Evolutionary conservation across 345 rosid genomes (phyloP), one percentile per base, ranked within the genome.

Genomic region (Eucalyptus sp.): DNA sequence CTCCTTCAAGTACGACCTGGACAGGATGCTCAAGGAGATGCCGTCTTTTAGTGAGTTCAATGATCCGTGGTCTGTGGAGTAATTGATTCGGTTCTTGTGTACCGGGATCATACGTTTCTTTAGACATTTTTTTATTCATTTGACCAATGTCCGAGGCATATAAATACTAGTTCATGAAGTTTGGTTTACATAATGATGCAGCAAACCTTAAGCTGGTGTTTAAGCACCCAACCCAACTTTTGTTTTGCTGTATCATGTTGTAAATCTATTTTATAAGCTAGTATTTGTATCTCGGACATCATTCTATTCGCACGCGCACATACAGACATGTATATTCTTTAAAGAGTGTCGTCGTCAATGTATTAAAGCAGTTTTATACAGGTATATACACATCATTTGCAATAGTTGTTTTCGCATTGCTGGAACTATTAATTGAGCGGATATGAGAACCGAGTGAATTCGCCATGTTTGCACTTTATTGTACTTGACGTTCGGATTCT

Each of bases 1-100:
- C 52, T 88, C 92, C 71, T 89, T 91, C 84, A 90, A 90, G 29
- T 76, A 10, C 49, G 96, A 94, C 54, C 91, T 91, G 13, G 95
- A 94, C 37, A 92, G 91, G 79, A 87, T 94, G 86, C 80, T 92
- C 4, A 89, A 89, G 51, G 95, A 93, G 89, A 92, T 93, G 92
- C 94, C 94, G 43, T 62, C 84, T 1, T 66, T 89, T 88, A 93
- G 91, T 58, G 94, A 94, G 27, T 51, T 92, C 62, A 88, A 87
- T 66, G 76, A 90, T 44, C 31, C 87, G 44, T 92, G 91, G 93
- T 44, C 50, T 88, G 44, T 91, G 91, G 93, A 88, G 86, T 50
- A 91, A 92, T 87, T 88, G 27, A 86, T 50, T 51, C 27, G 87
- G 20, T 43, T 60, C 18, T 13, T 80, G 54, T 48, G 37, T 48